Evolutionary conservation across 2,329 filamentous ascomycete species (phyloP).

Genomic region (Blumeria graminis): DNA sequence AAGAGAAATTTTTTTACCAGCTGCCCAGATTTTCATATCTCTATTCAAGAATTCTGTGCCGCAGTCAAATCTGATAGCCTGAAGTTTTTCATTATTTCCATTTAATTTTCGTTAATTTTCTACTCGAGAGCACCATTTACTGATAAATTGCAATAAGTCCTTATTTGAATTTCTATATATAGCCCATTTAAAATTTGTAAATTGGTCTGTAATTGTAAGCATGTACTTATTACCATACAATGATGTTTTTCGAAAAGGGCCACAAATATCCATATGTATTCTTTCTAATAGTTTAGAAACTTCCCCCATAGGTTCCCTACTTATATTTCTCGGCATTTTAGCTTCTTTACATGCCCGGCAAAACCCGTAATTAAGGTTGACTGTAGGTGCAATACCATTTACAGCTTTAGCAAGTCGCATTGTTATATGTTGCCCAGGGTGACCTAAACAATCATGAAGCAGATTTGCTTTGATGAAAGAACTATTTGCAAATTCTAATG

Average conservation of each 20-base stretch:
- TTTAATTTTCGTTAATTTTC: not conserved
- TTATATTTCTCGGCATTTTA: not conserved
- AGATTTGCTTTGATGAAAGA: too few relatives aligned
- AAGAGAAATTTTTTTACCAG: too few relatives aligned
- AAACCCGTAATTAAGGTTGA: not conserved
- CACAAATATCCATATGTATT: not conserved
- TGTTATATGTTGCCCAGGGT: not conserved
- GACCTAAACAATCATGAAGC: too few relatives aligned
- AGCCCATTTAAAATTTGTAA: not conserved
- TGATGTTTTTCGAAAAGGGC: too few relatives aligned
- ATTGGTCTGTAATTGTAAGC: not conserved
- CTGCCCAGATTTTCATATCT: too few relatives aligned
- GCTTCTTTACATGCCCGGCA: not conserved
- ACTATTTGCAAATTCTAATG: too few relatives aligned
- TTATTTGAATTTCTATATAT: not conserved
- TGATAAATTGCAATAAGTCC: not conserved
- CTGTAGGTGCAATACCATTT: not conserved
- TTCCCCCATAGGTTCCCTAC: not conserved
- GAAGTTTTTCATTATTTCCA: too few relatives aligned
- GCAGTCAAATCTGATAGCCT: too few relatives aligned
- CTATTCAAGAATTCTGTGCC: too few relatives aligned
- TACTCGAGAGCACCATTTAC: not conserved
- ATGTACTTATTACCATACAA: too few relatives aligned
- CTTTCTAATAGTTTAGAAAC: not conserved
- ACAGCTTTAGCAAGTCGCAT: not conserved